phyloP scores from a whole-genome alignment of 1,284 basidiomycete genomes.

The Leccinum cinnamomeum region DNA sequence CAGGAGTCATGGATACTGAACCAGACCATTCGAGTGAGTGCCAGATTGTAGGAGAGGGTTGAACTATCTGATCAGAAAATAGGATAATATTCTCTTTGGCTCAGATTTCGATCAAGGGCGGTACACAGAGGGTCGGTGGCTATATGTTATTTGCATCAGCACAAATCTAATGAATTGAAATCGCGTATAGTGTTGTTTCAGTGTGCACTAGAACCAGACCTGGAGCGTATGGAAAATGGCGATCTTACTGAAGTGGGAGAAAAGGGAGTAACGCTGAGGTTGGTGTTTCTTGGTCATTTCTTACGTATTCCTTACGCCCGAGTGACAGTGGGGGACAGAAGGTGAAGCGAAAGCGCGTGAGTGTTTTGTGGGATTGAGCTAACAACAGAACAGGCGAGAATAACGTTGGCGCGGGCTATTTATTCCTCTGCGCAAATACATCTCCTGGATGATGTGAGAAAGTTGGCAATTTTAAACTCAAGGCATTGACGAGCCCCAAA shows the following conservation, averaged over 20 bases:
- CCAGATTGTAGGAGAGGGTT: constrained; percentile 27
- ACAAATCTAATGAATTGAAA: neutral
- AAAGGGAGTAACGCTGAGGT: constrained; percentile 32
- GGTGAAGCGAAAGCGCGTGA: constrained; percentile 1
- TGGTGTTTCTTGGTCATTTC: constrained; percentile 1
- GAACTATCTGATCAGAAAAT: neutral
- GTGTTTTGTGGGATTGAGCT: neutral
- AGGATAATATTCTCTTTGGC: constrained; percentile 15
- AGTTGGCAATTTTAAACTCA: neutral
- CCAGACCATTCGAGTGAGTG: constrained; percentile 43
- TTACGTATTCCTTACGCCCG: neutral
- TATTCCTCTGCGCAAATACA: constrained; percentile 40
- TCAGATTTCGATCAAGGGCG: constrained; percentile 12
- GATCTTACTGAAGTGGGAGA: constrained; percentile 42
- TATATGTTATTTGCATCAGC: neutral
- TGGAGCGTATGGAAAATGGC: constrained; percentile 57
- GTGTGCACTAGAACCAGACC: constrained; percentile 58
- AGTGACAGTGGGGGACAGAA: constrained; percentile 13
- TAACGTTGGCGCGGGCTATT: constrained; percentile 44
- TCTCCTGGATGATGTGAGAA: constrained; percentile 40
- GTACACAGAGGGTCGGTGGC: constrained; percentile 8
- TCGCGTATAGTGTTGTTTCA: constrained; percentile 47
- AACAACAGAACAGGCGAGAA: constrained; percentile 31
- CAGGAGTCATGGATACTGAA: constrained; percentile 67
- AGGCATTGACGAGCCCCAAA: constrained; percentile 29